phyloP scores from a whole-genome alignment of 129 eudicot species.

The Scalesia atractyloides region DNA sequence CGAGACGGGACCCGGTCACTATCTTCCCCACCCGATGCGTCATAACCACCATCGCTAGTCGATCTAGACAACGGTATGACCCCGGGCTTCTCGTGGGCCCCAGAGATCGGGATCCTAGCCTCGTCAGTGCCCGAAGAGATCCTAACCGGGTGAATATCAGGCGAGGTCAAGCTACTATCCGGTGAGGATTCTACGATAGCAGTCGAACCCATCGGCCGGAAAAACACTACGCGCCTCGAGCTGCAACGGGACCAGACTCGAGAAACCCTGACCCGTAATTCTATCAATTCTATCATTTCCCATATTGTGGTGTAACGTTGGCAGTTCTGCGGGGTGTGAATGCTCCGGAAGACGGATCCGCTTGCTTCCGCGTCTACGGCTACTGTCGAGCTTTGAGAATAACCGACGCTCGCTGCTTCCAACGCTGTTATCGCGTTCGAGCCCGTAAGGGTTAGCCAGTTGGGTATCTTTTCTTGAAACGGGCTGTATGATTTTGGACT shows the following conservation, averaged over 20 bases:
- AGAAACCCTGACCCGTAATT: conserved; percentile 30
- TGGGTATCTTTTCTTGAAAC: conserved; percentile 49
- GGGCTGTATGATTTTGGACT: conserved; percentile 87
- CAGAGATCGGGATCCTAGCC: conserved; percentile 36
- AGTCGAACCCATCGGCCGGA: conserved; percentile 46
- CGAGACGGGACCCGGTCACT: conserved; percentile 87
- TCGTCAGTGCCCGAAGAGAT: conserved; percentile 72
- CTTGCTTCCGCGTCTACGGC: conserved; percentile 63
- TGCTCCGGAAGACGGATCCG: conserved; percentile 75
- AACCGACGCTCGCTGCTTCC: conserved; percentile 71
- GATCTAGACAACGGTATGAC: conserved; percentile 72
- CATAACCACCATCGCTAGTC: conserved; percentile 98
- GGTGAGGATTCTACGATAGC: conserved; percentile 73
- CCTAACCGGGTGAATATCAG: conserved; percentile 77
- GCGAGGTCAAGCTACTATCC: conserved; percentile 87
- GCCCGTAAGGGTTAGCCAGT: conserved; percentile 32
- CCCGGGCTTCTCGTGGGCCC: conserved; percentile 30
- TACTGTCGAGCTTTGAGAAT: conserved; percentile 51
- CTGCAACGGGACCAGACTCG: conserved; percentile 65
- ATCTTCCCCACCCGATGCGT: conserved; percentile 98
- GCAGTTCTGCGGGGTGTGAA: conserved; percentile 43
- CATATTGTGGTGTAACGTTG: conserved; percentile 24
- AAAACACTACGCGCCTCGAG: conserved; percentile 75
- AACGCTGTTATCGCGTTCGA: conserved; percentile 61
- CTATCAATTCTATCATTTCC: conserved; percentile 25